phyloP scores from a whole-genome alignment of 106 monocot species.

The Phalaenopsis aphrodite region DNA sequence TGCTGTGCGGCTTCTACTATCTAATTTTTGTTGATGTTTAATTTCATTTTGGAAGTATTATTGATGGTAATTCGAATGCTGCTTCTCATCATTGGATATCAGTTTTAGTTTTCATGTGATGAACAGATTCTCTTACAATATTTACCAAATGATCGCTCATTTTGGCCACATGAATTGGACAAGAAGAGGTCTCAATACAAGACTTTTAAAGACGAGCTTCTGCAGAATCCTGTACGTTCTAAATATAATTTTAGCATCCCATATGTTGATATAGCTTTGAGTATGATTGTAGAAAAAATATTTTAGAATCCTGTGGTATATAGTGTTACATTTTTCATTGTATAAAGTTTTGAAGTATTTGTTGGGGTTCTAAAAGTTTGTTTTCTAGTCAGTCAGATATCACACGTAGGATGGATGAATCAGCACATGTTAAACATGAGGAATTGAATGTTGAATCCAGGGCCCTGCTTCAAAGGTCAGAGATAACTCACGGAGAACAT shows the following conservation, averaged over 20 bases:
- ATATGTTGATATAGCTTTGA: not conserved
- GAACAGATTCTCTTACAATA: conserved; percentile 79
- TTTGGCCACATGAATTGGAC: conserved; percentile 78
- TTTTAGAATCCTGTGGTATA: too few species aligned
- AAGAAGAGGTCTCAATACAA: conserved; percentile 85
- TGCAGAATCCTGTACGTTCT: conserved; percentile 80
- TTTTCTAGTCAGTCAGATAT: conserved; percentile 90
- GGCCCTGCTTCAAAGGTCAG: conserved; percentile 57
- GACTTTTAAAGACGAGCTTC: conserved; percentile 86
- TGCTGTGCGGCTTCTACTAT: not conserved
- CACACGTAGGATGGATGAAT: conserved; percentile 75
- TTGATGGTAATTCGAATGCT: not conserved
- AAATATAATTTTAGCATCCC: not conserved
- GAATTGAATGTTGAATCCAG: conserved; percentile 24
- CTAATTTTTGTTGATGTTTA: not conserved
- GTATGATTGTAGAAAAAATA: conserved; percentile 1
- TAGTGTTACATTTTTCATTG: not conserved
- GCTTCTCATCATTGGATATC: not conserved
- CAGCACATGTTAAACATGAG: conserved; percentile 31
- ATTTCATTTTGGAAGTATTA: not conserved
- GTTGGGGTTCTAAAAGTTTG: conserved; percentile 36
- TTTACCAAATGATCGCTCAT: conserved; percentile 67
- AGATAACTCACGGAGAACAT: conserved; percentile 75
- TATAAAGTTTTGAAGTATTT: not conserved
- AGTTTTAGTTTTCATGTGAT: conserved; percentile 20